These are phyloP conservation scores for Oxyria digyna DNA, from an alignment of 148 eudicot species.

Conservation along the genomic window DNA sequence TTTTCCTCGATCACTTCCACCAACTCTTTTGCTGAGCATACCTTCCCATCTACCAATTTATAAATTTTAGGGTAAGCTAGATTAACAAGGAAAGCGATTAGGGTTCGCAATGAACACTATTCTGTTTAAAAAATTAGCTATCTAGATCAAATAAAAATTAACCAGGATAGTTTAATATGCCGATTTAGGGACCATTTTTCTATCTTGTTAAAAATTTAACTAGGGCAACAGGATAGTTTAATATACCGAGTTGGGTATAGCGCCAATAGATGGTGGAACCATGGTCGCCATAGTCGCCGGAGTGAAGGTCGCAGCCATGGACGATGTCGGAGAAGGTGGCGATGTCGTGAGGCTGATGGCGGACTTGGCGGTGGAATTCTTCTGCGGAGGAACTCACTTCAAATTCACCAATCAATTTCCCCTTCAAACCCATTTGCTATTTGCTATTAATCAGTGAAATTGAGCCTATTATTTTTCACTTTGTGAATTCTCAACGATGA, in stretches of 20 bases:
- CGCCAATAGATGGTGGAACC: not conserved
- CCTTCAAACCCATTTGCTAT: not conserved
- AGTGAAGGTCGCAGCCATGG: not conserved
- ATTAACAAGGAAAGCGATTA: too few relatives aligned
- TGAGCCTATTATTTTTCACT: too few relatives aligned
- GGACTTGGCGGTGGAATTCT: not conserved
- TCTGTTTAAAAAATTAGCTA: too few relatives aligned
- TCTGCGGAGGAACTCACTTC: not conserved
- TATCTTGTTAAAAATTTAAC: too few relatives aligned
- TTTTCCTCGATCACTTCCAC: not conserved
- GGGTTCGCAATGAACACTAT: too few relatives aligned
- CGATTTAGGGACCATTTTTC: too few relatives aligned
- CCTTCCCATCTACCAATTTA: not conserved
- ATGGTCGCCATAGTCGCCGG: not conserved
- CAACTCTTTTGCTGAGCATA: not conserved
- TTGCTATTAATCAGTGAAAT: too few relatives aligned
- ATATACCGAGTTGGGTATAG: not conserved
- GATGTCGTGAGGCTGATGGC: not conserved
- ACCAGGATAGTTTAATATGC: too few relatives aligned
- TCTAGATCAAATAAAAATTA: too few relatives aligned
- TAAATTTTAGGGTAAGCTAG: too few relatives aligned
- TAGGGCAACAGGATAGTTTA: too few relatives aligned
- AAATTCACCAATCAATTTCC: not conserved
- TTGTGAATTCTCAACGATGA: too few relatives aligned
- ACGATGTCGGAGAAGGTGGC: not conserved